Evolutionary conservation across 2,329 filamentous ascomycete species (phyloP).

Genomic region (Aspergillus sp.): DNA sequence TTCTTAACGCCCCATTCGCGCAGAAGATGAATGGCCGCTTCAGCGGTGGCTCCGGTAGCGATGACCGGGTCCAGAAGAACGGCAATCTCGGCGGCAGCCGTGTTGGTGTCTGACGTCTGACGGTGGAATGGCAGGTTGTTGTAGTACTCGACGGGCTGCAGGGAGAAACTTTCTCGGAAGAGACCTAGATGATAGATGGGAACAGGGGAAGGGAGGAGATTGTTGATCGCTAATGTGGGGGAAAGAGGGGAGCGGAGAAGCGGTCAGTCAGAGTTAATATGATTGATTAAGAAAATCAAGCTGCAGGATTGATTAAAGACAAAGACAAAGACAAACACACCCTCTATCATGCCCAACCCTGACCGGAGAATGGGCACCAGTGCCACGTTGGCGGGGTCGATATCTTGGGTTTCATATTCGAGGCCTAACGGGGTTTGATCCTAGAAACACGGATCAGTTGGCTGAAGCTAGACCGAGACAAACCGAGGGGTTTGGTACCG

Average conservation of each 20-base stretch:
- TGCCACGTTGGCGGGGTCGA: constrained; percentile 67
- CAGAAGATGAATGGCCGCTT: constrained; percentile 84
- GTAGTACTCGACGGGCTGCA: constrained; percentile 94
- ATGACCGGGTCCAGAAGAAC: constrained; percentile 91
- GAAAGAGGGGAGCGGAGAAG: background rate
- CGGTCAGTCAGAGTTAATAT: background rate
- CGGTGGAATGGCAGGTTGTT: constrained; percentile 81
- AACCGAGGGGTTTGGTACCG: constrained; percentile 52
- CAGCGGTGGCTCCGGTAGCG: constrained; percentile 86
- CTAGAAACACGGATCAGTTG: constrained; percentile 44
- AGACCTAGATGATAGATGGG: constrained; percentile 92
- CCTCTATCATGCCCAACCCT: constrained; percentile 87
- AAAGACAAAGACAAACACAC: constrained; percentile 40
- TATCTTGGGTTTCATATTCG: constrained; percentile 65
- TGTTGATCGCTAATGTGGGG: constrained; percentile 62
- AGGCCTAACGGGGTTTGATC: constrained; percentile 77
- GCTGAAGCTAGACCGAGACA: background rate
- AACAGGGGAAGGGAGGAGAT: constrained; percentile 74
- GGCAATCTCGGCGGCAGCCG: constrained; percentile 61
- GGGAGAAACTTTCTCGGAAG: constrained; percentile 83
- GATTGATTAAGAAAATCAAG: background rate
- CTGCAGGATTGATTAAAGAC: background rate
- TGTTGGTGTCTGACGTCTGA: constrained; percentile 34
- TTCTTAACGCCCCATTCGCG: constrained; percentile 87
- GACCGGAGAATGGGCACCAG: constrained; percentile 92